Evolutionary conservation across 495 filamentous ascomycete species (phyloP).

Genomic region (Echria macrotheca): DNA sequence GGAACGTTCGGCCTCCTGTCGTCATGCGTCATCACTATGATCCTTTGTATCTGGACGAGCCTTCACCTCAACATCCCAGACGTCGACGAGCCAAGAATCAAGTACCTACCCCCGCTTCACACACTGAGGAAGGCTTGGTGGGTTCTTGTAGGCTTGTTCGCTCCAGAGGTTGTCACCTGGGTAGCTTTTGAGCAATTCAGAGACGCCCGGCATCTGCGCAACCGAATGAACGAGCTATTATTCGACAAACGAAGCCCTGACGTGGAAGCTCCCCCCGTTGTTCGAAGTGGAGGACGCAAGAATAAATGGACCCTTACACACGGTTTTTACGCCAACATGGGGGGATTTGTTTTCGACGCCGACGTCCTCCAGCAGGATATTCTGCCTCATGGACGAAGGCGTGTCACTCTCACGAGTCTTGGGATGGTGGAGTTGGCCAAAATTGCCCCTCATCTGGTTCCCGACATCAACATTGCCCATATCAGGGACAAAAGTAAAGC

Average conservation of each 20-base stretch:
- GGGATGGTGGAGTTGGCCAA: not conserved
- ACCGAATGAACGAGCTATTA: not conserved
- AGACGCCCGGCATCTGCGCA: not conserved
- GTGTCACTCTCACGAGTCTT: not conserved
- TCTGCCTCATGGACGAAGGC: not conserved
- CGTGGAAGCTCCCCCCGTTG: no score
- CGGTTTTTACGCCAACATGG: conserved; percentile 5
- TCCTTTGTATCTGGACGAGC: conserved; percentile 8
- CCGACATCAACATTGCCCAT: not conserved
- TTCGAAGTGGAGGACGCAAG: not conserved
- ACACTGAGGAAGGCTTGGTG: conserved; percentile 1
- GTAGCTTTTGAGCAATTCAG: conserved; percentile 3
- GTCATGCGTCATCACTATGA: conserved; percentile 5
- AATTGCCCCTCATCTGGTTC: not conserved
- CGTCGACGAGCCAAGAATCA: not conserved
- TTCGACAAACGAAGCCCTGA: not conserved
- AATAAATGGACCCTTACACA: not conserved
- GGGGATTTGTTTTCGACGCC: conserved; percentile 2
- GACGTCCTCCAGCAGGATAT: not conserved
- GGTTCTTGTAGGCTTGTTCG: conserved; percentile 6
- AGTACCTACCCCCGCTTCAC: not conserved
- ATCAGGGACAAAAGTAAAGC: conserved; percentile 1
- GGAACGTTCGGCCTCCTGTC: conserved; percentile 5
- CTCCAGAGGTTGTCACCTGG: conserved; percentile 4
- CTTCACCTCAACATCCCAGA: conserved; percentile 13